Conservation (phyloP, 352 stramenopile genomes). For the Phytophthora nicotianae region DNA sequence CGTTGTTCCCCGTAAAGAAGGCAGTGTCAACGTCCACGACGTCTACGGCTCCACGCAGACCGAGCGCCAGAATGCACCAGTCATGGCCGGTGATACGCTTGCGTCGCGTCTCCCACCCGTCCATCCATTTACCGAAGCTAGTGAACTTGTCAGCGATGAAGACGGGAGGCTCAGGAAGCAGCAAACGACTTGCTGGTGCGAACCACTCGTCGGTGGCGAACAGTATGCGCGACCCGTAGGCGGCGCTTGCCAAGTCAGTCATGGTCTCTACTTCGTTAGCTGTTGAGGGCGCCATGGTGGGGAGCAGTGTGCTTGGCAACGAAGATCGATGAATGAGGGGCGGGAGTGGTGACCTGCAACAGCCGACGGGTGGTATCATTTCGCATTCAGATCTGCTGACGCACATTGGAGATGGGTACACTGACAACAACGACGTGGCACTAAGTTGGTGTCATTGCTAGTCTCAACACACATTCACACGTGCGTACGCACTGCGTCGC, state of each 20-base stretch:
- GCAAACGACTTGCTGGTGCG: constrained; percentile 83
- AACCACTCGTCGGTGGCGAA: constrained; percentile 96
- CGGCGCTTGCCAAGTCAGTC: constrained; percentile 69
- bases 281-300: constrained; percentile 6
- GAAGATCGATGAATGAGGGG: constrained; percentile 21
- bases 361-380: not conserved
- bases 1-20: constrained; percentile 94
- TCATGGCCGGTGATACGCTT: constrained; percentile 89
- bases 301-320: not conserved
- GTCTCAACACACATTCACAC: too few species aligned
- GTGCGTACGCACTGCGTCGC: too few species aligned
- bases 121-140: constrained; percentile 95
- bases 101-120: constrained; percentile 95
- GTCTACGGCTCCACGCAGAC: constrained; percentile 62
- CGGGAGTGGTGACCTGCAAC: not conserved
- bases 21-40: constrained; percentile 92
- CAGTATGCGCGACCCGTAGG: constrained; percentile 70
- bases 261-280: constrained; percentile 32
- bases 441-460: too few species aligned
- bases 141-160: constrained; percentile 94
- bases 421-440: constrained; percentile 6
- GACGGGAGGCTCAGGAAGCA: constrained; percentile 73
- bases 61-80: constrained; percentile 93
- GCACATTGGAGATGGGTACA: constrained; percentile 11
- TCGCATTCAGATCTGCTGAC: constrained; percentile 22